phyloP scores from a whole-genome alignment of 805 yeast species.

The Pichia heedii region DNA sequence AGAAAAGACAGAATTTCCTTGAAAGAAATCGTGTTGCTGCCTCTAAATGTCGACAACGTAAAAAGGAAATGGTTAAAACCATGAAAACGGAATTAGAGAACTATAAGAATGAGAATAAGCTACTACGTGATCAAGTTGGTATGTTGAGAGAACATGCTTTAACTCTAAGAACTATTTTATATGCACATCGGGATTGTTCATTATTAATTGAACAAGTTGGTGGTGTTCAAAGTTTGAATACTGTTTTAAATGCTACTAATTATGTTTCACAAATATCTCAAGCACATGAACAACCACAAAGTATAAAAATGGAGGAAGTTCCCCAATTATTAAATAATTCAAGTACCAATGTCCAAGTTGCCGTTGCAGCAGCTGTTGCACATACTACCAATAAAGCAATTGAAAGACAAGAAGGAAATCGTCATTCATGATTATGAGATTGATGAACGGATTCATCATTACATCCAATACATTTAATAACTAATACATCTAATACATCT shows the following conservation, averaged over 20 bases:
- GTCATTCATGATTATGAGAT: slow-evolving; percentile 1
- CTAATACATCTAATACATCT: background rate
- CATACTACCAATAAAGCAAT: slow-evolving; percentile 19
- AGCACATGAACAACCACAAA: slow-evolving; percentile 8
- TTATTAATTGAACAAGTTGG: slow-evolving; percentile 35
- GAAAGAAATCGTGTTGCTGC: slow-evolving; percentile 96
- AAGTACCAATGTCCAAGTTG: slow-evolving; percentile 14
- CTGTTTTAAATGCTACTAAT: slow-evolving; percentile 28
- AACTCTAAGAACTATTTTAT: slow-evolving; percentile 37
- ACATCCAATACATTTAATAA: no score
- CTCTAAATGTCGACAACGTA: slow-evolving; percentile 90
- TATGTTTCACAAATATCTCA: slow-evolving; percentile 18
- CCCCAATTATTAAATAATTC: slow-evolving; percentile 10
- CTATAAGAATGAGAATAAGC: slow-evolving; percentile 62
- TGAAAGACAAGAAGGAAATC: slow-evolving; percentile 11
- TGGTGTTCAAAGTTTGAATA: slow-evolving; percentile 36
- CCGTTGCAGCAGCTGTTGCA: slow-evolving; percentile 23
- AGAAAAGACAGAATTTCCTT: slow-evolving; percentile 69
- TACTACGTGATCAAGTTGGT: slow-evolving; percentile 49
- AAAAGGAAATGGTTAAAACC: slow-evolving; percentile 77
- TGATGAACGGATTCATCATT: no score
- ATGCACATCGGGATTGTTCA: slow-evolving; percentile 43
- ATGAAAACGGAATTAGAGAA: slow-evolving; percentile 73
- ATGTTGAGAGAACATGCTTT: slow-evolving; percentile 50
- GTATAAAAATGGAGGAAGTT: slow-evolving; percentile 1